Conservation (phyloP, 345 rosid genomes). For the Gossypium arboreum region DNA sequence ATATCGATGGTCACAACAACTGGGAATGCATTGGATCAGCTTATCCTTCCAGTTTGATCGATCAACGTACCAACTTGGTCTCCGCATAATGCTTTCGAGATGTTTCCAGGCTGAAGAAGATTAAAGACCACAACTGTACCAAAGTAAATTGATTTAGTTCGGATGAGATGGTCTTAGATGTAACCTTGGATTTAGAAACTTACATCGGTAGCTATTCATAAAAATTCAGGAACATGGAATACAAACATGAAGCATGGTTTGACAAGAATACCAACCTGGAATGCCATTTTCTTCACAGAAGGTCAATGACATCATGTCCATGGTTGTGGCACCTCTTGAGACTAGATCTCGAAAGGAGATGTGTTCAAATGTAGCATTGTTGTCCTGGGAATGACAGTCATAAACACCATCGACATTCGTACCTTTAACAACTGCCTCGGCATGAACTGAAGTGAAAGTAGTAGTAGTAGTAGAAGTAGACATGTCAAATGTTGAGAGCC, state of each 20-base stretch:
- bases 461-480: neutral
- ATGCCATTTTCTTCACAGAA: slow-evolving; percentile 84
- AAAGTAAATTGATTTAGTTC: slow-evolving; percentile 9
- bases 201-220: neutral
- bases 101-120: slow-evolving; percentile 79
- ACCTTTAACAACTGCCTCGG: slow-evolving; percentile 84
- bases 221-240: neutral
- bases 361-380: slow-evolving; percentile 59
- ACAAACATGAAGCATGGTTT: neutral
- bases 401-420: slow-evolving; percentile 71
- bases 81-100: slow-evolving; percentile 79
- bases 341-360: slow-evolving; percentile 61
- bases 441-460: slow-evolving; percentile 50
- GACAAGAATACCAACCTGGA: slow-evolving; percentile 49
- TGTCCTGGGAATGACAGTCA: slow-evolving; percentile 53
- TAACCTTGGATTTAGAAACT: neutral
- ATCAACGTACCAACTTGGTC: slow-evolving; percentile 86
- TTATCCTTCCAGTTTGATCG: slow-evolving; percentile 49
- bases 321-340: slow-evolving; percentile 58
- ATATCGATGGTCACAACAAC: slow-evolving; percentile 13
- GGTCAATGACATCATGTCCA: slow-evolving; percentile 80
- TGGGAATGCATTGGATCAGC: slow-evolving; percentile 24
- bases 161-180: neutral
- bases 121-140: slow-evolving; percentile 74
- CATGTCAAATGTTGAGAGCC: neutral